Base-by-base conservation (phyloP, 805 yeast species). In the Yarrowia sp. region DNA sequence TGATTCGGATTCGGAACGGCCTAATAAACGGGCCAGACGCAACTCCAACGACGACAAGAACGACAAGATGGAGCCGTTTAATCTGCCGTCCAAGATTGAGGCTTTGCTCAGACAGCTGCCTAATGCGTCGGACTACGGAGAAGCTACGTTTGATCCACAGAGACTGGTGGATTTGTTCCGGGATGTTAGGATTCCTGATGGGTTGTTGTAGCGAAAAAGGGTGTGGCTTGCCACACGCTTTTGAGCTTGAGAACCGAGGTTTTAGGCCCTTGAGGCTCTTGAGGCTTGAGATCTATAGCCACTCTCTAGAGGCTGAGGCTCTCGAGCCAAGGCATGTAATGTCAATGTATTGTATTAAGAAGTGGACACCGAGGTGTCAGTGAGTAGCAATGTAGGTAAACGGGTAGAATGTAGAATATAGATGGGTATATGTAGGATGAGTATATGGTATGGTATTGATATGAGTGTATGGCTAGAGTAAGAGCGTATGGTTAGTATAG, bases 71-170 rank as follows among this genome's bases (percentile, higher is more conserved):
- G 51, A 38, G 24, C 62, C 48, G 51, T 73, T 68, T 72, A 71
- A 9, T 43, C 64, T 74, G 77, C 36, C 69, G 78, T 62, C 81
- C 78, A 74, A 82, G 79, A 82, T 59, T 35, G 46, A 43, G 28
- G 46, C 49, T 3, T 19, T 62, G 28, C 5, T 46, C 21, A 8
- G 56, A 17, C 64, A 61, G 30, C 28, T 54, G 16, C 64, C 49
- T 1, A 35, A 19, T 22, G 32, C 54, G 4, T 17, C 41, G 7
- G 40, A 30, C 11, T 56, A 41, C 14, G 51, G 56, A 11, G 82
- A 83, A 12, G 81, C 81, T 26, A 75, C 82, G 3, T 87, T 88
- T 71, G 84, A 85, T 72, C 75, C 83, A 26, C 77, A 77, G 17
- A 85, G 83, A 68, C 75, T 87, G 54, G 85, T 83, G 74, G 65